Conservation (phyloP, 2,329 filamentous ascomycete genomes). For the Pestalotiopsis sp. region DNA sequence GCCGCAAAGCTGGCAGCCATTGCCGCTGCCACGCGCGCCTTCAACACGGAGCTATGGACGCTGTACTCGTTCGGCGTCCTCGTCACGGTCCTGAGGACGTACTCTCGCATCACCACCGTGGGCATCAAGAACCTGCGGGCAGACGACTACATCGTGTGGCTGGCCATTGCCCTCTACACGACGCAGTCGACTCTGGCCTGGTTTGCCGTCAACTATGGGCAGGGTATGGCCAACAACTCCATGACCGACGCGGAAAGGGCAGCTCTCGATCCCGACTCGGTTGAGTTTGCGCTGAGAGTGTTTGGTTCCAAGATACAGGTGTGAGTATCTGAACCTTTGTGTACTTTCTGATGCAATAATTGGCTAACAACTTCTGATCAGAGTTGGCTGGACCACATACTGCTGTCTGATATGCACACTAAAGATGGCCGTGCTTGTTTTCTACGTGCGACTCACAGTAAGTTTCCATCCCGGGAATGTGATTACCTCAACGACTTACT, state of each 20-base stretch:
- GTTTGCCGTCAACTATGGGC: constrained; percentile 46
- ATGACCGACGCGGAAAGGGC: constrained; percentile 52
- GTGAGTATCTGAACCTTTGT: neutral
- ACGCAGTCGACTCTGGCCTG: constrained; percentile 50
- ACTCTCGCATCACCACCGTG: constrained; percentile 31
- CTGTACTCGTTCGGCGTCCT: constrained; percentile 33
- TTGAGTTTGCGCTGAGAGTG: constrained; percentile 46
- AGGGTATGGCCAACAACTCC: constrained; percentile 54
- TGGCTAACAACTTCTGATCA: neutral
- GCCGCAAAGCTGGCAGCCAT: neutral
- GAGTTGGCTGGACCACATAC: constrained; percentile 37
- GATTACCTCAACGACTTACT: neutral
- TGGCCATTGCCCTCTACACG: constrained; percentile 43
- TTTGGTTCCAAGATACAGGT: constrained; percentile 55
- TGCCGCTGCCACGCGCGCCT: constrained; percentile 5
- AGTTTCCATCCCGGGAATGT: neutral
- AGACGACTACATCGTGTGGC: constrained; percentile 38
- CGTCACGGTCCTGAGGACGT: constrained; percentile 35
- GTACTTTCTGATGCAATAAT: neutral
- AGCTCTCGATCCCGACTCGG: constrained; percentile 39
- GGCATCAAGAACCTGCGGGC: constrained; percentile 30
- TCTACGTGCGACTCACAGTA: constrained; percentile 53
- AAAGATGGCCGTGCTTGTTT: constrained; percentile 55
- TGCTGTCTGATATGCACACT: constrained; percentile 52
- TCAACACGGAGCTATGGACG: constrained; percentile 25